Base-by-base conservation (phyloP, 305 asterid species). In the Solanum chacoense region DNA sequence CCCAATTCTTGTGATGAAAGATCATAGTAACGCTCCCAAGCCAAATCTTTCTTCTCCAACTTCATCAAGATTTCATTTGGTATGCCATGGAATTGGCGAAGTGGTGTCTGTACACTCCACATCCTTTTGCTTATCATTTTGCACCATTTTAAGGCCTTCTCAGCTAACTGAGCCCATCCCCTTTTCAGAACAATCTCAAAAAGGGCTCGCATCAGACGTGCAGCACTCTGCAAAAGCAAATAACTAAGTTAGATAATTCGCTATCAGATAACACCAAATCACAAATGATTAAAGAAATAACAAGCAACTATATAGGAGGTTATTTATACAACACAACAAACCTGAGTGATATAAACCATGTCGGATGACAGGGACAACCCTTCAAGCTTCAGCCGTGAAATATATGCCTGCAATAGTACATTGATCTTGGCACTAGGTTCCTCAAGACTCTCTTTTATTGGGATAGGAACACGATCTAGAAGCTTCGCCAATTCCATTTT, bases 61-160 rank as follows among this genome's bases (percentile, higher is more conserved):
- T 93, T 95, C 94, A 92, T 95, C 93, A 96, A 89, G 90, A 97
- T 94, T 88, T 97, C 98, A 92, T 94, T 96, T 74, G 94, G 96
- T 88, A 96, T 95, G 88, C 99, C 99, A 89, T 95, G 96, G 88
- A 97, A 97, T 88, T 97, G 99, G 72, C 99, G 99, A 75, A 97
- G 99, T 76, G 99, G 98, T 24, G 99, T 97, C 95, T 97, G 99
- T 89, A 97, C 99, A 86, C 99, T 94, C 99, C 99, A 97, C 96
- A 95, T 96, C 92, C 98, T 94, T 93, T 92, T 97, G 94, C 94
- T 96, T 85, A 96, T 93, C 99, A 97, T 97, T 90, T 97, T 97
- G 94, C 99, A 97, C 92, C 98, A 91, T 88, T 95, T 97, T 89
- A 97, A 91, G 89, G 99, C 99, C 95, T 97, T 96, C 92, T 95